A percentile compares a stretch with the other conserved stretches of the same genome.
phyloP scores from a whole-genome alignment of 2,329 filamentous ascomycete species.

The Colletotrichum liaoningense region DNA sequence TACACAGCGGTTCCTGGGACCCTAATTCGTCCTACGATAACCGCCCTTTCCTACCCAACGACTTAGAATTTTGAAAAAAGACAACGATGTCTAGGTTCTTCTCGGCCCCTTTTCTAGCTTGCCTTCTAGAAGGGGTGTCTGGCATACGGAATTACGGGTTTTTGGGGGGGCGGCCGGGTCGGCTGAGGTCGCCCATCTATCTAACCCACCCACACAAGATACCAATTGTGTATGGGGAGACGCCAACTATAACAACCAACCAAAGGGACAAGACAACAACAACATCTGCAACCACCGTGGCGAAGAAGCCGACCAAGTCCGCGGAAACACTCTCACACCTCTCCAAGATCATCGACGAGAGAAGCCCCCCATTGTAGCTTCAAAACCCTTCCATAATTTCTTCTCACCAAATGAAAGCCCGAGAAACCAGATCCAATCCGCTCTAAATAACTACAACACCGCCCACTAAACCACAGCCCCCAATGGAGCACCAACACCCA shows the following conservation, averaged over 20 bases:
- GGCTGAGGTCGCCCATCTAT: background rate
- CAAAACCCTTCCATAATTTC: no score
- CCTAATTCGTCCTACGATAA: background rate
- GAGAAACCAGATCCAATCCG: no score
- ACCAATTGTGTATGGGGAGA: no score
- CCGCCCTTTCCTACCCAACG: background rate
- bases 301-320: no score
- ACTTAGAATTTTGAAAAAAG: background rate
- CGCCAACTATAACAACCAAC: no score
- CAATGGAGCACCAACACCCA: background rate
- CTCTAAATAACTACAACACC: no score
- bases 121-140: background rate
- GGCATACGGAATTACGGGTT: background rate
- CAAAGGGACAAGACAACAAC: no score
- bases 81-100: background rate
- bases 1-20: background rate
- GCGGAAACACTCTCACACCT: no score
- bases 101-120: background rate
- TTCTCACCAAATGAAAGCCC: no score
- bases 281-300: background rate
- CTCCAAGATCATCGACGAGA: no score
- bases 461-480: no score
- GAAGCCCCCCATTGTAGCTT: no score
- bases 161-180: background rate
- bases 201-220: background rate